Conservation (phyloP, 2,329 filamentous ascomycete species). For the Tolypocladium ovalisporum region DNA sequence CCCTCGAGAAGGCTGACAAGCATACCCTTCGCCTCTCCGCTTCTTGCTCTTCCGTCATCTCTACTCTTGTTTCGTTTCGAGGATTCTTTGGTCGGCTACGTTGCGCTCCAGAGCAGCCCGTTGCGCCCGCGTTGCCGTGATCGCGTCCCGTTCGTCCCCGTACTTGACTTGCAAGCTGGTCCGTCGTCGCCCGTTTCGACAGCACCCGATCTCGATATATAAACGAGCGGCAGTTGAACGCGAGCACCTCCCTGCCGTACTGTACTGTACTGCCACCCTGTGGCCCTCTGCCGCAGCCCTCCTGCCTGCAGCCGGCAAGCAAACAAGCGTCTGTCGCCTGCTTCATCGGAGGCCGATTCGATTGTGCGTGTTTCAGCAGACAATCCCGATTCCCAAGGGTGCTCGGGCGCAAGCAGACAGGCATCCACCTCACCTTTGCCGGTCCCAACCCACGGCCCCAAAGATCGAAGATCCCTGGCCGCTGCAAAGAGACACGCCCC, state of each 20-base stretch:
- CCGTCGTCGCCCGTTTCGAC: not conserved
- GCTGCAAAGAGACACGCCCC: conserved; percentile 8
- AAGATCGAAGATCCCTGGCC: conserved; percentile 5
- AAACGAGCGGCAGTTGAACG: not conserved
- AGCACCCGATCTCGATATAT: conserved; percentile 1
- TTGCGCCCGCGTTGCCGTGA: not conserved
- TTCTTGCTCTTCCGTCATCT: not conserved
- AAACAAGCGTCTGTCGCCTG: not conserved
- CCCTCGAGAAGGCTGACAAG: not conserved
- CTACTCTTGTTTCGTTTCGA: not conserved
- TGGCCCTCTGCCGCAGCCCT: not conserved
- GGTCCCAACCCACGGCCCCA: not conserved
- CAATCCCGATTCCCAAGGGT: not conserved
- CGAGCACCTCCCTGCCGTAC: not conserved
- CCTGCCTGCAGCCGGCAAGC: not conserved
- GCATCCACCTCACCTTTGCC: not conserved
- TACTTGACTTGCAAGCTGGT: not conserved
- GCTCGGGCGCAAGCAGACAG: not conserved
- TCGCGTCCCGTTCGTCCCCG: not conserved
- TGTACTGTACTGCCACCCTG: not conserved
- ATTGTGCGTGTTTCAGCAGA: conserved; percentile 1
- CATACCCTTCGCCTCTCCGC: too few relatives aligned
- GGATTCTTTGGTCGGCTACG: not conserved
- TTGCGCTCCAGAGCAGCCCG: not conserved
- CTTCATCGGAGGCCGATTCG: not conserved